Percentiles rank a stretch among this genome's conserved stretches.
phyloP scores from a whole-genome alignment of 192 early-diverging fungal species.

The Mortierella alpina region DNA sequence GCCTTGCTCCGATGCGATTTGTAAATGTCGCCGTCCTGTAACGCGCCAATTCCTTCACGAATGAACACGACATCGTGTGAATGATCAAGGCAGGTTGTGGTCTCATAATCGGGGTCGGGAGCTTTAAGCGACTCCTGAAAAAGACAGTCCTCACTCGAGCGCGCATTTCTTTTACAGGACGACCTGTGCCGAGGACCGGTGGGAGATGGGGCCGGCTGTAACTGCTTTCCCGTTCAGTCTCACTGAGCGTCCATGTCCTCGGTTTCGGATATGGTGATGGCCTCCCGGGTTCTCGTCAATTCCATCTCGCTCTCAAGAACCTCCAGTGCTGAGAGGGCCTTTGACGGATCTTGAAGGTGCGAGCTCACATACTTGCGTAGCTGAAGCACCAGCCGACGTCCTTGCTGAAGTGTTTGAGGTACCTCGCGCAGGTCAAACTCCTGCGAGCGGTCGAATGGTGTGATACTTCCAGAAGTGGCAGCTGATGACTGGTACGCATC shows the following conservation, averaged over 20 bases:
- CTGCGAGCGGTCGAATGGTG: not conserved
- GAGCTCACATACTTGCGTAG: conserved; percentile 17
- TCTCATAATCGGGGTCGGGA: too few species aligned
- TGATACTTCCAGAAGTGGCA: not conserved
- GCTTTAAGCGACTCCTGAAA: too few species aligned
- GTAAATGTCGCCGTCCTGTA: not conserved
- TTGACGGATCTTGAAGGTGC: conserved; percentile 4
- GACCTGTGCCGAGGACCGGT: too few species aligned
- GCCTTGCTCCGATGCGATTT: too few species aligned
- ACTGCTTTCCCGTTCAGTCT: too few species aligned
- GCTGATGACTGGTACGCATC: not conserved
- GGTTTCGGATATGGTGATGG: conserved; percentile 18
- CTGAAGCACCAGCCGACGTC: conserved; percentile 7
- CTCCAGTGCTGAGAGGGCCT: conserved; percentile 16
- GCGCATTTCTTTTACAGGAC: too few species aligned
- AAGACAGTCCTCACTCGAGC: too few species aligned
- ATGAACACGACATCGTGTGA: not conserved
- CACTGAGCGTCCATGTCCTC: not conserved
- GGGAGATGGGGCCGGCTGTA: too few species aligned
- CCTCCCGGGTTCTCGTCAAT: conserved; percentile 4
- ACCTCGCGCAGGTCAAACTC: not conserved
- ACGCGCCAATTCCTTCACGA: conserved; percentile 1
- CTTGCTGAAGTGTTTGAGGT: conserved; percentile 20
- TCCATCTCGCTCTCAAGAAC: conserved; percentile 22
- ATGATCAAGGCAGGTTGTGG: not conserved